phyloP scores from a whole-genome alignment of 331 rosid species.

The Acacia concinna region DNA sequence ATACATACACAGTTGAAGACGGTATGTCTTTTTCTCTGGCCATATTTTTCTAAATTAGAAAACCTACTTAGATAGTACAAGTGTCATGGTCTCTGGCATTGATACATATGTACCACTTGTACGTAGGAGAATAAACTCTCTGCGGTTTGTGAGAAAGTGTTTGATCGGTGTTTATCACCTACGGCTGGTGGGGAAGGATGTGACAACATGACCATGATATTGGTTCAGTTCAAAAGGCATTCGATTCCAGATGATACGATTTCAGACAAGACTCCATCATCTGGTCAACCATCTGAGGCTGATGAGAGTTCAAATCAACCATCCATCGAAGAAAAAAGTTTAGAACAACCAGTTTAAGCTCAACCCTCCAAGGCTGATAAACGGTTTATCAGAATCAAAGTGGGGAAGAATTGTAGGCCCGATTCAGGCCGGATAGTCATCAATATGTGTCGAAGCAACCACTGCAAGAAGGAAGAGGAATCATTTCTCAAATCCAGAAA shows the following conservation, averaged over 20 bases:
- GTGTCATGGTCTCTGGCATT: background rate
- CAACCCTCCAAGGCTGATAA: slow-evolving; percentile 16
- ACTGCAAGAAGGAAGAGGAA: slow-evolving; percentile 7
- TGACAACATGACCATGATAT: slow-evolving; percentile 97
- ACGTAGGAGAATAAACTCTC: slow-evolving; percentile 90
- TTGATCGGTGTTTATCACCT: slow-evolving; percentile 95
- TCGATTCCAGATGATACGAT: slow-evolving; percentile 33
- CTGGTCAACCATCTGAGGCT: slow-evolving; percentile 19
- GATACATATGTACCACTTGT: background rate
- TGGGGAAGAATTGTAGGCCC: slow-evolving; percentile 22
- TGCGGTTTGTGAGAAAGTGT: slow-evolving; percentile 80
- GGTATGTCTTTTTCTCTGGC: slow-evolving; percentile 42
- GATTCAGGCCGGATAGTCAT: slow-evolving; percentile 12
- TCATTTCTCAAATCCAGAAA: slow-evolving; percentile 31
- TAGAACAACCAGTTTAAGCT: slow-evolving; percentile 9
- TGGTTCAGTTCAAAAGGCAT: slow-evolving; percentile 79
- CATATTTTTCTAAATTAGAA: slow-evolving; percentile 10
- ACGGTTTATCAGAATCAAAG: slow-evolving; percentile 34
- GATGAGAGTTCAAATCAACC: slow-evolving; percentile 25
- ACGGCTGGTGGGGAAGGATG: slow-evolving; percentile 95
- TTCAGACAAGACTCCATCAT: slow-evolving; percentile 45
- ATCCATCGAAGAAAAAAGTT: slow-evolving; percentile 20
- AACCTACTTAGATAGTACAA: background rate
- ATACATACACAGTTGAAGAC: slow-evolving; percentile 61
- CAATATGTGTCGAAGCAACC: slow-evolving; percentile 31